These are phyloP conservation scores for Alternaria angustiovoidea DNA, from an alignment of 2,329 filamentous ascomycete species.

Conservation along the genomic window DNA sequence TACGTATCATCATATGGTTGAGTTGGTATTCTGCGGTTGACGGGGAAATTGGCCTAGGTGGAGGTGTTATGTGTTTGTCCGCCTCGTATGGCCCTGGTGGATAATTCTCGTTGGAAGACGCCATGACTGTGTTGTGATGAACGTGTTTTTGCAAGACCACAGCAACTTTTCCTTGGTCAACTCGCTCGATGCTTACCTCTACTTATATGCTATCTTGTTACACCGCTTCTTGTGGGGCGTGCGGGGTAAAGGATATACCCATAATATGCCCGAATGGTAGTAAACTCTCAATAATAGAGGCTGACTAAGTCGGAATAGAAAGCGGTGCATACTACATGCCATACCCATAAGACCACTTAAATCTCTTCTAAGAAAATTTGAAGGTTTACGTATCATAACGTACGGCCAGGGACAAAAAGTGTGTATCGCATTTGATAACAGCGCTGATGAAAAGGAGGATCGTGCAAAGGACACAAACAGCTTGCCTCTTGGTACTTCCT, in stretches of 20 bases:
- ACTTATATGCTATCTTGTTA: neutral
- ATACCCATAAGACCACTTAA: neutral
- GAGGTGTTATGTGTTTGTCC: constrained; percentile 37
- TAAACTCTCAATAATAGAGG: neutral
- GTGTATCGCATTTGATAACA: neutral
- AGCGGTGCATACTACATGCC: neutral
- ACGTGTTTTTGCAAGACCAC: neutral
- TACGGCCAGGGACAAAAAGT: neutral
- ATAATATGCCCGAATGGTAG: neutral
- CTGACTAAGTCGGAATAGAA: neutral
- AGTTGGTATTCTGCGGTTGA: constrained; percentile 37
- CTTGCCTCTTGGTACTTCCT: neutral
- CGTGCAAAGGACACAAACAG: neutral
- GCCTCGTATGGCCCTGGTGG: constrained; percentile 29
- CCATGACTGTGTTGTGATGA: constrained; percentile 2
- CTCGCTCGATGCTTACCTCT: neutral
- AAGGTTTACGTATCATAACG: neutral
- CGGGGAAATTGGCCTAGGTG: constrained; percentile 35
- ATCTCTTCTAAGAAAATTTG: neutral
- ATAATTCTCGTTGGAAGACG: constrained; percentile 28
- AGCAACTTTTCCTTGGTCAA: neutral
- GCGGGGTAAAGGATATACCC: constrained; percentile 11
- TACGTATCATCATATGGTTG: constrained; percentile 48
- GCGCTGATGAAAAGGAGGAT: neutral
- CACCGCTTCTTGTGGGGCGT: constrained; percentile 18